These are phyloP conservation scores for Lippia alba DNA, from an alignment of 305 asterid genomes.

Conservation along the genomic window DNA sequence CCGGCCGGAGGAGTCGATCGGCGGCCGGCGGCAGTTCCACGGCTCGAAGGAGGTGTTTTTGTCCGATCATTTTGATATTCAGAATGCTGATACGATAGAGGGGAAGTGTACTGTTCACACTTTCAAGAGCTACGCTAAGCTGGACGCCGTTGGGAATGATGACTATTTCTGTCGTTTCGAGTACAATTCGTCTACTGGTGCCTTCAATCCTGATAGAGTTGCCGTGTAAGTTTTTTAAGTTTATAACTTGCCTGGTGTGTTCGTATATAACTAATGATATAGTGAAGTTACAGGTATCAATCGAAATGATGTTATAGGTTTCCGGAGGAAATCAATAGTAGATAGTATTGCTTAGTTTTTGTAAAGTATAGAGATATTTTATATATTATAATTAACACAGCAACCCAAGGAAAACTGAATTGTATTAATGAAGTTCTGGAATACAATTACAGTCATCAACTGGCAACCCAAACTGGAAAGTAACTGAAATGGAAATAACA, in stretches of 20 bases:
- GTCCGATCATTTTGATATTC: slow-evolving; percentile 82
- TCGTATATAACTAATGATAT: slow-evolving; percentile 2
- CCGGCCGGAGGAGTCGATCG: slow-evolving; percentile 93
- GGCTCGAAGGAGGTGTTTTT: slow-evolving; percentile 84
- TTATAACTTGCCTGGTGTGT: neutral
- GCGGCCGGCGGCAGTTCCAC: slow-evolving; percentile 82
- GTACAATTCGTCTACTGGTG: slow-evolving; percentile 81
- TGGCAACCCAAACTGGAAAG: too few relatives aligned
- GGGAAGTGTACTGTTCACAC: slow-evolving; percentile 90
- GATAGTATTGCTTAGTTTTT: neutral
- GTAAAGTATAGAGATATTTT: too few relatives aligned
- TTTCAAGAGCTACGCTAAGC: slow-evolving; percentile 82
- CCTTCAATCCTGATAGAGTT: slow-evolving; percentile 86
- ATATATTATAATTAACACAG: too few relatives aligned
- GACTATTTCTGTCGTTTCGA: slow-evolving; percentile 90
- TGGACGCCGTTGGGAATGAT: slow-evolving; percentile 81
- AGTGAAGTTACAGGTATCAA: slow-evolving; percentile 16
- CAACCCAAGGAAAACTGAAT: too few relatives aligned
- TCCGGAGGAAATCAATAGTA: neutral
- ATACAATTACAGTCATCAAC: too few relatives aligned
- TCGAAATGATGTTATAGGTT: slow-evolving; percentile 11
- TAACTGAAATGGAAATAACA: too few relatives aligned
- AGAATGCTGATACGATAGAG: slow-evolving; percentile 82
- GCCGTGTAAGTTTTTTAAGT: slow-evolving; percentile 65
- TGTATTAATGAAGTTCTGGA: too few relatives aligned